Evolutionary conservation across 164 flowering plant species (phyloP).

Genomic region (Vitis labrusca): DNA sequence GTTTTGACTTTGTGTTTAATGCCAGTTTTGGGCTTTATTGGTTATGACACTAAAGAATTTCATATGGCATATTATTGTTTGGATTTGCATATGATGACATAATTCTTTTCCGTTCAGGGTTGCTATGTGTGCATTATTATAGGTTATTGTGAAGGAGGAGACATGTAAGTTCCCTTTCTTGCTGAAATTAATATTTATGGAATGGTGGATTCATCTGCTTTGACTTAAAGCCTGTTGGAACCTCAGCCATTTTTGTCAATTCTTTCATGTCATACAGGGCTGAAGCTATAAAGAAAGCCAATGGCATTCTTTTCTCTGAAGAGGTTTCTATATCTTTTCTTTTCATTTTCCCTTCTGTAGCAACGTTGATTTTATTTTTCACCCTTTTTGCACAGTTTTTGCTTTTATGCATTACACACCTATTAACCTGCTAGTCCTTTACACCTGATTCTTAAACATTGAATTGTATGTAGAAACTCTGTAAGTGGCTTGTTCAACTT

Average conservation of each 20-base stretch:
- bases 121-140: slow-evolving; percentile 96
- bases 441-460: slow-evolving; percentile 5
- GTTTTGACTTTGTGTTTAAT: neutral
- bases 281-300: slow-evolving; percentile 78
- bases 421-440: neutral
- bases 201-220: slow-evolving; percentile 4
- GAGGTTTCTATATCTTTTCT: slow-evolving; percentile 49
- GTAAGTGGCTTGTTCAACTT: slow-evolving; percentile 96
- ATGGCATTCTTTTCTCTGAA: slow-evolving; percentile 73
- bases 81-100: neutral
- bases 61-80: neutral
- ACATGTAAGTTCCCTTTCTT: slow-evolving; percentile 66
- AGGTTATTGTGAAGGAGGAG: slow-evolving; percentile 96
- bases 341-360: neutral
- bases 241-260: neutral
- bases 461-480: slow-evolving; percentile 66
- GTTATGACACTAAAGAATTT: neutral
- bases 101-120: slow-evolving; percentile 52
- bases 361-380: neutral
- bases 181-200: slow-evolving; percentile 1
- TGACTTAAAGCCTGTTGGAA: neutral
- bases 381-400: neutral
- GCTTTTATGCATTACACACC: neutral
- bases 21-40: neutral
- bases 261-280: slow-evolving; percentile 53